Base-by-base conservation (phyloP, 495 filamentous ascomycete species). In the Aspergillus egyptiacus region DNA sequence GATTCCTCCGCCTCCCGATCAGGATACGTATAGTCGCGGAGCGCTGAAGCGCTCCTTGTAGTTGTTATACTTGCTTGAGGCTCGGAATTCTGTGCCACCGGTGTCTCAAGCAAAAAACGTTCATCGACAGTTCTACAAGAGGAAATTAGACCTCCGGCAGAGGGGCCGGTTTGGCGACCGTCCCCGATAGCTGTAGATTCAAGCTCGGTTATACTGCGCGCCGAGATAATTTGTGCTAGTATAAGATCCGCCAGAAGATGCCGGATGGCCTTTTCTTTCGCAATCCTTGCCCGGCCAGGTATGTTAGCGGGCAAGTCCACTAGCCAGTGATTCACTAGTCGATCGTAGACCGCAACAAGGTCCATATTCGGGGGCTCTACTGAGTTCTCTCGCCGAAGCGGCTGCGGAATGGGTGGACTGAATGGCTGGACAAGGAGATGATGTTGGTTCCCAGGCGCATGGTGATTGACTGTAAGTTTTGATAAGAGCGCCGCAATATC, bases 221-320 rank as follows among this genome's bases (percentile, higher is more conserved):
- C 50, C 10, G 53, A 46, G 9, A 57, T 46, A 5, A 70, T 38
- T 6, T 58, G 61, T 31, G 73, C 60, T 14, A 77, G 49, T 39
- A 63, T 52, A 18, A 77, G 49, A 35, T 74, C 67, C 13, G 61
- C 64, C 22, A 68, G 63, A 24, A 77, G 37, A 2, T 58, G 56
- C 39, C 74, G 61, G 22, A 75, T 57, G 11, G 61, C 45, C 51
- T 61, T 71, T 46, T 74, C 74, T 50, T 74, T 70, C 42, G 58
- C 55, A 1, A 72, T 55, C 9, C 74, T 64, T 15, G 66, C 65
- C 10, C 57, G 65, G 1, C 58, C 57, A 6, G 74, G 68, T 46
- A 71, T 62, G 7, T 46, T 46, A 14, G 51, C 44, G 6, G 71
- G 53, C 18, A 76, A 45, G 44, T 46, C 59, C 5, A 61, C 51